Conservation (phyloP, 805 yeast species). For the Maudiozyma saulgeensis region DNA sequence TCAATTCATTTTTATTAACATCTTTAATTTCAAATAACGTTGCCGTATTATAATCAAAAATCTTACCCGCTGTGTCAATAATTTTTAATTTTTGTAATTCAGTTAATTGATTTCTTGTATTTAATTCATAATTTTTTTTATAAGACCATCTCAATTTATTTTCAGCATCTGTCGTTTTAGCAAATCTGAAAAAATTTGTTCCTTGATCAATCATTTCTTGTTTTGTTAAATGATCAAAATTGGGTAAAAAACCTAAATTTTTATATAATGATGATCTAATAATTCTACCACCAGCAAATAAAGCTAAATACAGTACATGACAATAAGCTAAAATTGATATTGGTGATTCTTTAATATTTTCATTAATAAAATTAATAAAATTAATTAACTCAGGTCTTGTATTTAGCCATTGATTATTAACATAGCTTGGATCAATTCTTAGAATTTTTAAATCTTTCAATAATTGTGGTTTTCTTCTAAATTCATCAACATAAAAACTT, state of each 20-base stretch:
- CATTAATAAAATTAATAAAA: slow-evolving; percentile 51
- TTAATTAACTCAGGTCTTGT: slow-evolving; percentile 43
- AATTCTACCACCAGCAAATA: slow-evolving; percentile 78
- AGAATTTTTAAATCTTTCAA: slow-evolving; percentile 56
- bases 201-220: slow-evolving; percentile 54
- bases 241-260: slow-evolving; percentile 68
- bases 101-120: slow-evolving; percentile 59
- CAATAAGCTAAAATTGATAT: slow-evolving; percentile 67
- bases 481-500: slow-evolving; percentile 59
- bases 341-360: slow-evolving; percentile 51
- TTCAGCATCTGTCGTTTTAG: slow-evolving; percentile 46
- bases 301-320: slow-evolving; percentile 76
- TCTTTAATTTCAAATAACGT: slow-evolving; percentile 59
- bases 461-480: slow-evolving; percentile 52
- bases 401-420: slow-evolving; percentile 6
- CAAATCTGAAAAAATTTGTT: slow-evolving; percentile 47
- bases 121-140: slow-evolving; percentile 69
- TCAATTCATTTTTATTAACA: slow-evolving; percentile 51
- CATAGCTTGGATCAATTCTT: slow-evolving; percentile 39
- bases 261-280: slow-evolving; percentile 57
- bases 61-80: slow-evolving; percentile 55
- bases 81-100: slow-evolving; percentile 64
- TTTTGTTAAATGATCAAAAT: slow-evolving; percentile 53
- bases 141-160: slow-evolving; percentile 53
- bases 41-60: slow-evolving; percentile 52